These are phyloP conservation scores for Dothideomycetes sp. DNA, from an alignment of 2,329 filamentous ascomycete genomes.

Conservation along the genomic window DNA sequence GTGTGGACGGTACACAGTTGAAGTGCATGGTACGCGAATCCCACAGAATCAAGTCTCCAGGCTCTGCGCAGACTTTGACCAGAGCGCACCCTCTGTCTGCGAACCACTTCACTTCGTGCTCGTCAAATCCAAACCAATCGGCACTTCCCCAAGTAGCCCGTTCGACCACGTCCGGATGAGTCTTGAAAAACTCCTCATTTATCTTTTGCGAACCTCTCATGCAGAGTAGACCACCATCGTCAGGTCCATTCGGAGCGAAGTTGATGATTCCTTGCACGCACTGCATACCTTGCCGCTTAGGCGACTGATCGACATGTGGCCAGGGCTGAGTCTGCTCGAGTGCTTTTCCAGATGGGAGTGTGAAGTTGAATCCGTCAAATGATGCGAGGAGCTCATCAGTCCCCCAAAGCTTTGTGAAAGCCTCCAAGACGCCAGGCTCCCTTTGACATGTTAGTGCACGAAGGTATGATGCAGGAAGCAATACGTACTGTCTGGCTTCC, in stretches of 20 bases:
- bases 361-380: constrained; percentile 16
- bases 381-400: constrained; percentile 16
- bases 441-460: constrained; percentile 9
- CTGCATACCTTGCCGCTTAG: constrained; percentile 1
- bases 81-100: constrained; percentile 12
- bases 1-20: constrained; percentile 16
- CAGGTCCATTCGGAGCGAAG: constrained; percentile 30
- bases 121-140: constrained; percentile 32
- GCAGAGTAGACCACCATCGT: constrained; percentile 37
- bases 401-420: constrained; percentile 14
- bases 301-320: constrained; percentile 7
- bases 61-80: constrained; percentile 13
- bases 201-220: constrained; percentile 33
- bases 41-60: constrained; percentile 18
- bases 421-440: constrained; percentile 14
- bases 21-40: constrained; percentile 36
- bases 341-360: constrained; percentile 23
- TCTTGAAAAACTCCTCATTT: constrained; percentile 34
- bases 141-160: constrained; percentile 20
- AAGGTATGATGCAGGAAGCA: constrained; percentile 12
- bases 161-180: constrained; percentile 15
- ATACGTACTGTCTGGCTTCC: constrained; percentile 11
- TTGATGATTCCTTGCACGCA: constrained; percentile 14
- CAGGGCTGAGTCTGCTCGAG: constrained; percentile 19
- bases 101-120: constrained; percentile 21